These are phyloP conservation scores for Plantago lanceolata DNA, from an alignment of 305 asterid species.

Conservation along the genomic window DNA sequence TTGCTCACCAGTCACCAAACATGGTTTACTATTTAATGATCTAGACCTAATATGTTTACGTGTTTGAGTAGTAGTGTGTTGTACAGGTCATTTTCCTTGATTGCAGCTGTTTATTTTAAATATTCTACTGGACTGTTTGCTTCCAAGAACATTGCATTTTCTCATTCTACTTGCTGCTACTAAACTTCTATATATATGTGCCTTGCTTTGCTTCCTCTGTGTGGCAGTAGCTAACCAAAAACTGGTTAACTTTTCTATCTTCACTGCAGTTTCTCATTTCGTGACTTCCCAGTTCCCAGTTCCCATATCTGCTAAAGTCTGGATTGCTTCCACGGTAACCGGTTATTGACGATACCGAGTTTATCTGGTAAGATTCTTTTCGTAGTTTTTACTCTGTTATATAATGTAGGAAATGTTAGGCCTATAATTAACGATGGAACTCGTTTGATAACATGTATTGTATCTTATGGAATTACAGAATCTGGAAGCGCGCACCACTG, in stretches of 20 bases:
- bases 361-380: background rate
- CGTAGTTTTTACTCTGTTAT: background rate
- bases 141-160: constrained; percentile 21
- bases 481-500: background rate
- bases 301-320: too few relatives aligned
- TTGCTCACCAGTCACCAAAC: constrained; percentile 30
- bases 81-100: constrained; percentile 21
- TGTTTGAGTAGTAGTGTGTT: constrained; percentile 13
- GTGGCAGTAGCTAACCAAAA: background rate
- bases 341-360: background rate
- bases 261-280: background rate
- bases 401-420: background rate
- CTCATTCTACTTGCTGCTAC: background rate
- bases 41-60: constrained; percentile 10
- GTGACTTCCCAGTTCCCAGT: too few relatives aligned
- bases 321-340: too few relatives aligned
- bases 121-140: background rate
- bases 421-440: background rate
- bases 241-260: background rate
- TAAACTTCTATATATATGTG: background rate
- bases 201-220: background rate
- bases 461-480: background rate
- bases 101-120: constrained; percentile 31
- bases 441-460: background rate
- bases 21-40: background rate